Conservation (phyloP, 345 rosid genomes). For the Populus tremula region DNA sequence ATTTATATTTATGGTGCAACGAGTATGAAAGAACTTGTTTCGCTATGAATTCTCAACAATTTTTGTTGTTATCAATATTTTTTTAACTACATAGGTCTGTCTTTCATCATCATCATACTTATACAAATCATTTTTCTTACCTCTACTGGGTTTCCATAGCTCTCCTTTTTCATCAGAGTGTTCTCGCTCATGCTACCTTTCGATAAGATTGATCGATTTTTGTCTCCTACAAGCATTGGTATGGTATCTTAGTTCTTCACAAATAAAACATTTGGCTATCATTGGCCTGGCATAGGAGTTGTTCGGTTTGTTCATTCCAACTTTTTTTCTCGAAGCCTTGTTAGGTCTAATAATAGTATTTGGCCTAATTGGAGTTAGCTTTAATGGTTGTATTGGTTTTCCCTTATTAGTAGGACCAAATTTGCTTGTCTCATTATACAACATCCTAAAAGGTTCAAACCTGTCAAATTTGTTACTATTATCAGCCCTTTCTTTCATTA, state of each 20-base stretch:
- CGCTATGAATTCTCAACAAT: neutral
- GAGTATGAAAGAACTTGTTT: neutral
- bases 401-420: no score
- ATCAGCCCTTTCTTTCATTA: no score
- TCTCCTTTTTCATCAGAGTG: neutral
- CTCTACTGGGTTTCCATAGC: neutral
- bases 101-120: neutral
- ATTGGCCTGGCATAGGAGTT: neutral
- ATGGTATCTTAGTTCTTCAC: neutral
- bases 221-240: neutral
- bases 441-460: neutral
- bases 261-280: neutral
- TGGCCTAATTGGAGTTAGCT: no score
- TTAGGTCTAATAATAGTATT: neutral
- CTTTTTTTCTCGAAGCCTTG: neutral
- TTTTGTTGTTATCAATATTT: no score
- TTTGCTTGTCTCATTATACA: no score
- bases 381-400: neutral
- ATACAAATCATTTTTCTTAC: no score
- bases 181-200: no score
- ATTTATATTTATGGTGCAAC: neutral
- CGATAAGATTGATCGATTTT: no score
- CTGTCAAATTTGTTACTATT: no score
- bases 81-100: neutral
- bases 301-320: neutral